Base-by-base conservation (phyloP, 306 rosid species). In the Trifolium subterraneum region DNA sequence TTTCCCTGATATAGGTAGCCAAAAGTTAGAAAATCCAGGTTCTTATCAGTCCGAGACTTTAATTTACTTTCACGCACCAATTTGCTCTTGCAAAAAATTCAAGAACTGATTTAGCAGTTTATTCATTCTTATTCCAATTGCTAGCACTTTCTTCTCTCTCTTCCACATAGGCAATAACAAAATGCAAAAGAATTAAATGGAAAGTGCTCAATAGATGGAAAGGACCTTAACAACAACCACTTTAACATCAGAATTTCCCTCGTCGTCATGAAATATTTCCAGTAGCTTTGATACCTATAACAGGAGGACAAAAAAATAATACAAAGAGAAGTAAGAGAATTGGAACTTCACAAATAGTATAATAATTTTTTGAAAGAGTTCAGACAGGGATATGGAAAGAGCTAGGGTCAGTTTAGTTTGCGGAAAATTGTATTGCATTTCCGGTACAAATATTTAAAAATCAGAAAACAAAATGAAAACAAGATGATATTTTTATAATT, bases 151-250 rank as follows among this genome's bases (percentile, higher is more conserved):
- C 8, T 33, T 44, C 38, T 66, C 50, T 42, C 69, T 64, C 63
- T 50, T 31, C 47, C n/a, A 11, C 10, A 75, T 16, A 15, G 18
- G 47, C 31, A 64, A 16, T 48, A 14, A 14, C 33, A 65, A 41
- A 60, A 68, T 36, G n/a, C 11, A 64, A 38, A 64, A 64, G 2
- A 61, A 13, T 10, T 33, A 54, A 7, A 70, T 12, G n/a, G 22
- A 66, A 72, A 41, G 27, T 73, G 50, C 44, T 27, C 31, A 8
- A 8, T 39, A 60, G 58, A 75, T 65, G 50, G 15, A 50, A 45
- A 68, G 50, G 83, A 89, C 98, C 98, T 93, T 91, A 75, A 91
- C 25, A 45, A 93, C 22, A 77, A 88, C 71, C 86, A 91, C 78
- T 75, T 91, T 91, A 70, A 91, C 83, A 79, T 79, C 84, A 72